Evolutionary conservation across 352 stramenopile genomes (phyloP).

Genomic region (Blastocystis sp.): DNA sequence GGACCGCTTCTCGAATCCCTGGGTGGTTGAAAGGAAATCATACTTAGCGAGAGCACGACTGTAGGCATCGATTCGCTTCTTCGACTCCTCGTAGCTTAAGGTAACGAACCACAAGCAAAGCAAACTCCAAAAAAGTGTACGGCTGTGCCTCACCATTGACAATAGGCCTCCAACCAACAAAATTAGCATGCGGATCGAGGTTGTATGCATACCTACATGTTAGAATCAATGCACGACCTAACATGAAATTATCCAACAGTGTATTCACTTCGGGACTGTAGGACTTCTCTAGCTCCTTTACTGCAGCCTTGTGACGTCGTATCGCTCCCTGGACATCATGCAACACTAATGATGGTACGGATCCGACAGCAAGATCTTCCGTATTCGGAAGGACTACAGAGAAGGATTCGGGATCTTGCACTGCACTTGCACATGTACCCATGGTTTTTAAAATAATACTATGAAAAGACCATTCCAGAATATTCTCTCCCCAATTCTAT

Average conservation of each 20-base stretch:
- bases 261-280: constrained; percentile 35
- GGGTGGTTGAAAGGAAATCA: background rate
- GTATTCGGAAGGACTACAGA: background rate
- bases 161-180: constrained; percentile 49
- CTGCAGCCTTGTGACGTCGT: background rate
- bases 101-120: background rate
- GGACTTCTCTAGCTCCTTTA: constrained; percentile 22
- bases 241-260: constrained; percentile 34
- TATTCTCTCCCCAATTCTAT: too few species aligned
- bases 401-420: background rate
- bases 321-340: constrained; percentile 12
- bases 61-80: constrained; percentile 9
- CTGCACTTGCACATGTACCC: background rate
- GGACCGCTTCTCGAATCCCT: constrained; percentile 30
- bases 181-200: constrained; percentile 14
- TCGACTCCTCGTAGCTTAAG: background rate
- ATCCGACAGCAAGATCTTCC: background rate
- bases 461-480: too few species aligned
- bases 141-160: constrained; percentile 28
- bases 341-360: background rate
- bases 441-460: background rate
- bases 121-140: constrained; percentile 20
- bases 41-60: constrained; percentile 38
- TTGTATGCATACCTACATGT: background rate
- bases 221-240: background rate